phyloP scores from a whole-genome alignment of 192 early-diverging fungal genomes.

The Neocallimastix lanati region DNA sequence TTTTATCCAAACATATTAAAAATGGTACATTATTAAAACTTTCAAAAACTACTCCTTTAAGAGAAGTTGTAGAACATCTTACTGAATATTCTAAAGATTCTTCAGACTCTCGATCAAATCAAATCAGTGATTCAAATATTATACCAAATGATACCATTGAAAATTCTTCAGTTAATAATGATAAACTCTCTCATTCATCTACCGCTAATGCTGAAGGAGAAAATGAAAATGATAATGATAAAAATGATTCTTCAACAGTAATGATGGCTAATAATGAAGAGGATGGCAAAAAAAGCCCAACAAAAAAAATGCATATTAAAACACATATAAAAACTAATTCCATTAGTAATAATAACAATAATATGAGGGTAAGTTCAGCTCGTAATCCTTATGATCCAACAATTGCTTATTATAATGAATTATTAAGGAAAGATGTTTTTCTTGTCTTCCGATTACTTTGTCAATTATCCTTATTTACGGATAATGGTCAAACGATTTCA shows the following conservation, averaged over 20 bases:
- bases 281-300: background rate
- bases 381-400: conserved; percentile 28
- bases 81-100: background rate
- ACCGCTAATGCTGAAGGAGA: no score
- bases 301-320: background rate
- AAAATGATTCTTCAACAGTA: background rate
- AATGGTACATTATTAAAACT: conserved; percentile 3
- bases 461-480: conserved; percentile 22
- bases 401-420: conserved; percentile 25
- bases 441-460: conserved; percentile 30
- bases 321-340: background rate
- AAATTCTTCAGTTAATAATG: no score
- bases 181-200: no score
- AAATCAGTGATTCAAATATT: background rate
- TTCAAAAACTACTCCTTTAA: background rate
- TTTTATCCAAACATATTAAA: conserved; percentile 13
- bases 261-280: background rate
- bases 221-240: background rate
- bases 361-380: background rate
- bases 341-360: background rate
- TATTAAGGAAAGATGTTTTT: conserved; percentile 26
- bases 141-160: background rate
- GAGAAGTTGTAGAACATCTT: background rate
- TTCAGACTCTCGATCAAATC: conserved; percentile 3
- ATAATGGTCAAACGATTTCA: conserved; percentile 5